phyloP scores from a whole-genome alignment of 2,329 filamentous ascomycete genomes.

The Cryphonectria nitschkei region DNA sequence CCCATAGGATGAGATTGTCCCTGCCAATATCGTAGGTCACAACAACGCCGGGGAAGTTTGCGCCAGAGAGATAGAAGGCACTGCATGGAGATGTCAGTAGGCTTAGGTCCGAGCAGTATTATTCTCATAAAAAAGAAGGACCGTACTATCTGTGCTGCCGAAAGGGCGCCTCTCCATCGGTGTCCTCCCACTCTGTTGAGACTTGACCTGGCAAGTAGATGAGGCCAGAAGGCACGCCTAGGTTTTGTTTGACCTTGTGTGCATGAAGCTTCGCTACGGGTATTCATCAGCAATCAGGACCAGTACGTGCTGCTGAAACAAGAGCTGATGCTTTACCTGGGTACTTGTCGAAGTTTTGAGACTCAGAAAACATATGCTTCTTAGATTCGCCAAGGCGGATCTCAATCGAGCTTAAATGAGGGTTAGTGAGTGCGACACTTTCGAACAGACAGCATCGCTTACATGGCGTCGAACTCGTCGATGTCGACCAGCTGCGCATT shows the following conservation, averaged over 20 bases:
- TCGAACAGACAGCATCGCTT: slow-evolving; percentile 35
- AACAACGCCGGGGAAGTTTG: slow-evolving; percentile 57
- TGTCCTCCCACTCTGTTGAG: slow-evolving; percentile 58
- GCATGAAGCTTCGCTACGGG: slow-evolving; percentile 58
- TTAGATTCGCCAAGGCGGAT: slow-evolving; percentile 36
- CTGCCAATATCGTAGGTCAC: slow-evolving; percentile 61
- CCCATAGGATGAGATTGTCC: slow-evolving; percentile 72
- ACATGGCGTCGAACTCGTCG: slow-evolving; percentile 61
- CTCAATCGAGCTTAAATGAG: slow-evolving; percentile 43
- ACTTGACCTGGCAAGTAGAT: slow-evolving; percentile 60
- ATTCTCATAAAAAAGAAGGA: no score
- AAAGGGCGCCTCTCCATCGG: slow-evolving; percentile 59
- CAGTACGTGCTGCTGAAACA: background rate
- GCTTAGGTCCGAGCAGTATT: background rate
- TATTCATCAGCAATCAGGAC: slow-evolving; percentile 12
- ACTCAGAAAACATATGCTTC: background rate
- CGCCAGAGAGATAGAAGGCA: slow-evolving; percentile 63
- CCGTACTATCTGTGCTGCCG: slow-evolving; percentile 63
- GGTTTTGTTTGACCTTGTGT: slow-evolving; percentile 57
- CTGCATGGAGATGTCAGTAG: slow-evolving; percentile 38
- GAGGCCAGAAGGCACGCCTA: slow-evolving; percentile 54
- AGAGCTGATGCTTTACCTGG: slow-evolving; percentile 36
- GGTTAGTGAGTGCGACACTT: background rate
- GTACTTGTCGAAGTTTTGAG: slow-evolving; percentile 35
- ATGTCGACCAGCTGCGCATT: slow-evolving; percentile 50